phyloP scores from a whole-genome alignment of 2,329 filamentous ascomycete genomes.

The Canariomyces notabilis region DNA sequence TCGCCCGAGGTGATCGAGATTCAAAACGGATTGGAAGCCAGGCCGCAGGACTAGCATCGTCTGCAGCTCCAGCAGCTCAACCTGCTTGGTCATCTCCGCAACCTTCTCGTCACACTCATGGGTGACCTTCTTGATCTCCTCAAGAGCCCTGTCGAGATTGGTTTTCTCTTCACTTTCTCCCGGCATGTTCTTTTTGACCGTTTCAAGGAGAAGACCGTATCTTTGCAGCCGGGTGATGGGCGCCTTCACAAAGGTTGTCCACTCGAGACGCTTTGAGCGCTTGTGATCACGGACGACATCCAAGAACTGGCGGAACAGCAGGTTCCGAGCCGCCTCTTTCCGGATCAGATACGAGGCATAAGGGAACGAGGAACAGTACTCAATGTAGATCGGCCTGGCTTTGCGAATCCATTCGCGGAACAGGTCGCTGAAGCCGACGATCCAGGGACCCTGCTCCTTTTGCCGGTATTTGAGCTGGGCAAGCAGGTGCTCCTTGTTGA shows the following conservation, averaged over 20 bases:
- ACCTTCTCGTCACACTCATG: constrained; percentile 89
- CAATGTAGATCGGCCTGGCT: constrained; percentile 80
- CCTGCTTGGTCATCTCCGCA: constrained; percentile 86
- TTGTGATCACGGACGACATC: constrained; percentile 75
- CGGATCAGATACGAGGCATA: constrained; percentile 77
- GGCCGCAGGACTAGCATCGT: constrained; percentile 79
- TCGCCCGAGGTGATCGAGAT: constrained; percentile 88
- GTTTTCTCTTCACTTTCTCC: constrained; percentile 84
- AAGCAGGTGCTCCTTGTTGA: constrained; percentile 88
- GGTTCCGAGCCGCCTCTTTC: constrained; percentile 77
- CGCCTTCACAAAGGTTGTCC: constrained; percentile 90
- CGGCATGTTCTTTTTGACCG: constrained; percentile 76
- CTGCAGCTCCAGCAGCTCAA: constrained; percentile 78
- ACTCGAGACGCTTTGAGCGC: constrained; percentile 75
- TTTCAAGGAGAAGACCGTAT: constrained; percentile 77
- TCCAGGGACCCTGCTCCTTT: constrained; percentile 93
- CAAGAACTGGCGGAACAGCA: constrained; percentile 80
- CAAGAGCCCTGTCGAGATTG: constrained; percentile 77
- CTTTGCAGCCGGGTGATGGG: constrained; percentile 90
- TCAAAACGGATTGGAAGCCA: constrained; percentile 83
- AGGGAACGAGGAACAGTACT: constrained; percentile 85
- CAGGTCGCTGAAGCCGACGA: constrained; percentile 90
- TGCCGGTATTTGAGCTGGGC: constrained; percentile 95
- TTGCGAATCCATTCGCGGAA: constrained; percentile 98
- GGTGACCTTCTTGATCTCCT: constrained; percentile 86